These are phyloP conservation scores for Penicillium egyptiacum DNA, from an alignment of 495 filamentous ascomycete genomes.

Conservation along the genomic window DNA sequence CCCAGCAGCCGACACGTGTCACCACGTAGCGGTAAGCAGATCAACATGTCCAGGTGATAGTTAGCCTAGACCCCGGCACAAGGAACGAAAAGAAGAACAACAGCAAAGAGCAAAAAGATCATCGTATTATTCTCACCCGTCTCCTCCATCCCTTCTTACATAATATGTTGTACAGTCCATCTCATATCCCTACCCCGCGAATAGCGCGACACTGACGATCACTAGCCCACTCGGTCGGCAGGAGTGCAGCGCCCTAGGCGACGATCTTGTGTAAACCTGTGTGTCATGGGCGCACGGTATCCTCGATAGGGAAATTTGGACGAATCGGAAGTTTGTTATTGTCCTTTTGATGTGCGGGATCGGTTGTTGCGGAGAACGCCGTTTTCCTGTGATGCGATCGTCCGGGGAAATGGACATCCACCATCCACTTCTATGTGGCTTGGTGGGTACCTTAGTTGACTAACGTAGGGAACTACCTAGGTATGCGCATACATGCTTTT, in stretches of 20 bases:
- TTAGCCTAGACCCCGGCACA: neutral
- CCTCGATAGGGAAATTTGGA: neutral
- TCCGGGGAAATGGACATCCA: neutral
- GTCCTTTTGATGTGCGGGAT: neutral
- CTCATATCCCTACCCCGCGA: neutral
- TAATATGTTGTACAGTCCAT: neutral
- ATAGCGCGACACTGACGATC: neutral
- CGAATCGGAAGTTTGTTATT: neutral
- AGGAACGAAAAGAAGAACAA: neutral
- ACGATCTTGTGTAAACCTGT: neutral
- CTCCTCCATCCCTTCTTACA: neutral
- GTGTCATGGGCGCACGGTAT: neutral
- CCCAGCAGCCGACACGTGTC: slow-evolving; percentile 1
- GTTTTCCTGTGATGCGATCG: neutral
- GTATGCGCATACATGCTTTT: neutral
- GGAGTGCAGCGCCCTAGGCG: neutral
- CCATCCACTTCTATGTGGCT: neutral
- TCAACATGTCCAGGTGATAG: no score
- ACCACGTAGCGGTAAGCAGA: neutral
- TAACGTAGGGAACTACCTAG: no score
- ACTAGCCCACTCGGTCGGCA: neutral
- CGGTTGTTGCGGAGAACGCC: neutral
- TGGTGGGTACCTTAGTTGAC: neutral
- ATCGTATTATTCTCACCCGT: neutral
- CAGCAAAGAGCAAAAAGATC: neutral